Percentiles rank a stretch among this genome's conserved stretches.
phyloP scores from a whole-genome alignment of 2,329 filamentous ascomycete genomes.

The Fusarium buxicola region DNA sequence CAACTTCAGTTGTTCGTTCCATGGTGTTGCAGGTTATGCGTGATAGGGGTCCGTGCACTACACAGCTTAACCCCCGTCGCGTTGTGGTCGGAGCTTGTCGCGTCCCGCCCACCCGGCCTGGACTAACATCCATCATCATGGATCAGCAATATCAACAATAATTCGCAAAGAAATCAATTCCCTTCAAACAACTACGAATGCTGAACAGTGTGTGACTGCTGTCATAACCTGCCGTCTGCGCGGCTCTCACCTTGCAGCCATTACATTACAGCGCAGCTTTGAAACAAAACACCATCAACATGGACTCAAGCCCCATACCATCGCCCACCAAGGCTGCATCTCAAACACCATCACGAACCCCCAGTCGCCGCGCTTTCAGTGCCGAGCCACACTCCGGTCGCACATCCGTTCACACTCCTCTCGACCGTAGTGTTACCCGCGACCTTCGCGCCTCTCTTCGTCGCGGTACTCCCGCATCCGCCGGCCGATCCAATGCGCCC shows the following conservation, averaged over 20 bases:
- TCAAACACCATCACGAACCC: conserved; percentile 31
- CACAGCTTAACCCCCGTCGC: conserved; percentile 22
- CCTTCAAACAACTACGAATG: background rate
- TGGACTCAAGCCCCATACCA: conserved; percentile 30
- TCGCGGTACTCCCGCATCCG: conserved; percentile 60
- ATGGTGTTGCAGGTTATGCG: background rate
- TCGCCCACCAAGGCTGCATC: conserved; percentile 28
- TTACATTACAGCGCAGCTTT: conserved; percentile 11
- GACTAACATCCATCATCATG: conserved; percentile 33
- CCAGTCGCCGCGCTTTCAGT: conserved; percentile 45
- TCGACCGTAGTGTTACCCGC: conserved; percentile 51
- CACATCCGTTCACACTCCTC: conserved; percentile 57
- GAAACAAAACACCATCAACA: conserved; percentile 27
- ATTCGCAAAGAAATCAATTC: background rate
- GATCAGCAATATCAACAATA: conserved; percentile 33
- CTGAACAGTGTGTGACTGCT: background rate
- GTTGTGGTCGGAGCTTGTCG: conserved; percentile 25
- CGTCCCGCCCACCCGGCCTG: conserved; percentile 22
- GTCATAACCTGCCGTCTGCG: background rate
- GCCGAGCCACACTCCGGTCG: conserved; percentile 55
- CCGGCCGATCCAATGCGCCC: conserved; percentile 55
- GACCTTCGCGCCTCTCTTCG: conserved; percentile 54
- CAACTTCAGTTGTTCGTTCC: background rate
- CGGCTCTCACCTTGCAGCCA: background rate
- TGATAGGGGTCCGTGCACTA: conserved; percentile 27